Conservation (phyloP, 108 stramenopile genomes). For the Pseudonitzschia multiseries region DNA sequence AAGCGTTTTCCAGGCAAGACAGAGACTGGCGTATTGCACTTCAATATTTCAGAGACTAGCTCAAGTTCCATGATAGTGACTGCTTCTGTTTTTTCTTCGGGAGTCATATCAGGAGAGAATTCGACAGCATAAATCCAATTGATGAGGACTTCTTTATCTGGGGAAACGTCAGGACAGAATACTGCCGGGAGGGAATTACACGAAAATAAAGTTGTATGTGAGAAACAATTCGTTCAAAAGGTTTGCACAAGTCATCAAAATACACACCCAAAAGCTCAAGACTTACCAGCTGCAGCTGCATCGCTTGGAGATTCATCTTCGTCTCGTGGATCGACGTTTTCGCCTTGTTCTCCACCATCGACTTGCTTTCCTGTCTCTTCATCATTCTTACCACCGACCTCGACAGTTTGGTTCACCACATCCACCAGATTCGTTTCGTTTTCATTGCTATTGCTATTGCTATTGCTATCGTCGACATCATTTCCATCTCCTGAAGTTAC, state of each 20-base stretch:
- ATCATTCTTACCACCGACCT: not conserved
- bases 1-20: not conserved
- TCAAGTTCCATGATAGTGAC: constrained; percentile 9
- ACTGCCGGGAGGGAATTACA: not conserved
- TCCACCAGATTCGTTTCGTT: not conserved
- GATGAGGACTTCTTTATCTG: constrained; percentile 4
- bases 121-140: constrained; percentile 34
- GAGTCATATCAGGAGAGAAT: constrained; percentile 2
- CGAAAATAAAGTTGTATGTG: not conserved
- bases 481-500: not conserved
- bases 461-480: not conserved
- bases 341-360: too few species aligned
- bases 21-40: not conserved
- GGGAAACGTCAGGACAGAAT: constrained; percentile 24
- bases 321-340: not conserved
- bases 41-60: constrained; percentile 8
- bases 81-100: not conserved
- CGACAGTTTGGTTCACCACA: not conserved
- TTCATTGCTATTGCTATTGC: not conserved
- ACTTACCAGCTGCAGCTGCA: constrained; percentile 13
- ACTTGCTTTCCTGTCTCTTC: not conserved
- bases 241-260: not conserved
- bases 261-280: too few species aligned
- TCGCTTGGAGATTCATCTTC: too few species aligned
- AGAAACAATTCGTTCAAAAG: not conserved